Percentiles rank a stretch among this genome's conserved stretches.
Evolutionary conservation across 139 green algal genomes (phyloP).

Genomic region (Zygnema cylindricum): DNA sequence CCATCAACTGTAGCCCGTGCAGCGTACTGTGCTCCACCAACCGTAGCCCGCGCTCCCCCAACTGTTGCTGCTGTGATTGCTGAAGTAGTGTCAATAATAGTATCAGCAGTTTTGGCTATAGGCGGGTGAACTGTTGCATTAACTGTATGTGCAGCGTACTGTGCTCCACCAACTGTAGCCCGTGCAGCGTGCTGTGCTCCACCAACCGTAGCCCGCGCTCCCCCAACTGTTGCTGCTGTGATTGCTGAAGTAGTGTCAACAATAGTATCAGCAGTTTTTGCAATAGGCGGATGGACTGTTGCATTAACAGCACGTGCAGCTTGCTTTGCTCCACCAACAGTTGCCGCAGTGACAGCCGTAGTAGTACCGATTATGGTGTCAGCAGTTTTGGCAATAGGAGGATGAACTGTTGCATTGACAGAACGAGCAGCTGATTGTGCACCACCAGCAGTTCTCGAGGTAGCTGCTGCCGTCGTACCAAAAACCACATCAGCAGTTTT

Average conservation of each 20-base stretch:
- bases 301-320: background rate
- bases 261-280: background rate
- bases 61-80: background rate
- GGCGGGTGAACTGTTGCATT: background rate
- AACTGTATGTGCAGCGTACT: background rate
- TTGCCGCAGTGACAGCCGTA: background rate
- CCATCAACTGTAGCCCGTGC: too few relatives aligned
- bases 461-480: too few relatives aligned
- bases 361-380: too few relatives aligned
- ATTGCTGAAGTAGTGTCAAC: background rate
- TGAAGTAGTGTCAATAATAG: background rate
- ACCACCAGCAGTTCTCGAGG: too few relatives aligned
- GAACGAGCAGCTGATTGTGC: too few relatives aligned
- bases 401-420: too few relatives aligned
- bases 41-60: background rate
- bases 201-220: too few relatives aligned
- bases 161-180: background rate
- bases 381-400: too few relatives aligned
- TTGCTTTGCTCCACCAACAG: background rate
- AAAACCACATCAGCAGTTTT: too few relatives aligned
- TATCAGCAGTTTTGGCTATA: background rate
- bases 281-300: background rate
- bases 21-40: background rate
- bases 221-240: background rate
- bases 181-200: too few relatives aligned